phyloP scores from a whole-genome alignment of 768 basidiomycete genomes.

The Cystoderma amianthinum region DNA sequence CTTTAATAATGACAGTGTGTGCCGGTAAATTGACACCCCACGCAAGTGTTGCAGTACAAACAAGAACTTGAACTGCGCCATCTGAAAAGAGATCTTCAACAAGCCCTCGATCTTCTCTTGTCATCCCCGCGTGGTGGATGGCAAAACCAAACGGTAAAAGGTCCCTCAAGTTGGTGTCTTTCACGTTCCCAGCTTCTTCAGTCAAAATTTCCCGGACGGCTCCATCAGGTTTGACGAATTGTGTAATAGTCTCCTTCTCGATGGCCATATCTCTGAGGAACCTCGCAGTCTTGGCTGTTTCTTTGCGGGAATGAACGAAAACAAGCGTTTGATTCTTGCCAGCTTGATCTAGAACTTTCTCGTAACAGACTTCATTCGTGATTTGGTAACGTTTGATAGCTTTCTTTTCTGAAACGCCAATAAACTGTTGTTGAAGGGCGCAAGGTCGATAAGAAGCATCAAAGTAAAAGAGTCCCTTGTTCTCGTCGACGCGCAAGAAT shows the following conservation, averaged over 20 bases:
- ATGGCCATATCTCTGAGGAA: slow-evolving; percentile 93
- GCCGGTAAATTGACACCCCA: slow-evolving; percentile 99
- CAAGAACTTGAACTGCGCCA: slow-evolving; percentile 87
- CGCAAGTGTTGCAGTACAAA: slow-evolving; percentile 95
- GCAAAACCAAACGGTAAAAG: slow-evolving; percentile 94
- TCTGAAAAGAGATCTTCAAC: slow-evolving; percentile 95
- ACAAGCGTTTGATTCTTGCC: slow-evolving; percentile 89
- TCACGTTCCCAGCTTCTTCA: slow-evolving; percentile 76
- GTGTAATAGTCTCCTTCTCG: slow-evolving; percentile 93
- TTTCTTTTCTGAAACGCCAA: slow-evolving; percentile 98
- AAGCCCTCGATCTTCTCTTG: slow-evolving; percentile 79
- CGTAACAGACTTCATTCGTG: slow-evolving; percentile 98
- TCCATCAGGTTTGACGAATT: slow-evolving; percentile 91
- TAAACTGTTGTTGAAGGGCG: slow-evolving; percentile 92
- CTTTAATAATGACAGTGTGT: slow-evolving; percentile 98
- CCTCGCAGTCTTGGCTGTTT: slow-evolving; percentile 94
- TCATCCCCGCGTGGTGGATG: slow-evolving; percentile 98
- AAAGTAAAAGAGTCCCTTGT: slow-evolving; percentile 94
- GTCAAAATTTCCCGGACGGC: slow-evolving; percentile 87
- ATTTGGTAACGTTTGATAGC: slow-evolving; percentile 98
- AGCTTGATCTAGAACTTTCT: slow-evolving; percentile 91
- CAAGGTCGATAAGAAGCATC: slow-evolving; percentile 93
- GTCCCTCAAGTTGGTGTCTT: slow-evolving; percentile 80
- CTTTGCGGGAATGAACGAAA: slow-evolving; percentile 97
- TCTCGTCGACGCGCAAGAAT: slow-evolving; percentile 90